A percentile compares a stretch with the other conserved stretches of the same genome.
Evolutionary conservation across 208 protist genomes (phyloP).

Genomic region (Entamoeba nuttalli): DNA sequence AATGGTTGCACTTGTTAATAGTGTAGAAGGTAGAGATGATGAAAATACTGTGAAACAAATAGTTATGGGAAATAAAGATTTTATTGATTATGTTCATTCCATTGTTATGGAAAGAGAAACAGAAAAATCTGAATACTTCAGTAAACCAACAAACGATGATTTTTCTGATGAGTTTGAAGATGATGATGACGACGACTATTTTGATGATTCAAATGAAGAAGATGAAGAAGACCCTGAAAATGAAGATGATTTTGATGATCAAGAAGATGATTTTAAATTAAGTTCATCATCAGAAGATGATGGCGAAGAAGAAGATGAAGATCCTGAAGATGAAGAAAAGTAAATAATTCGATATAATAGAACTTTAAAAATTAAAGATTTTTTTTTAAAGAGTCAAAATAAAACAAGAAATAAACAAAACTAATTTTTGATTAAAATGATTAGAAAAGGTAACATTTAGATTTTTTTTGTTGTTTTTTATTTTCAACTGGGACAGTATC

Average conservation of each 20-base stretch:
- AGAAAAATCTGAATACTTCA: background rate
- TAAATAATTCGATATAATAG: no score
- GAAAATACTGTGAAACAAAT: background rate
- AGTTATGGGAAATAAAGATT: background rate
- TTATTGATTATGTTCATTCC: background rate
- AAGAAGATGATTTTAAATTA: no score
- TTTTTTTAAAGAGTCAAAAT: no score
- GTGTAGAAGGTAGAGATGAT: background rate
- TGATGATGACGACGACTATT: no score
- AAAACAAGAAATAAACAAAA: background rate
- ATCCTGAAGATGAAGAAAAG: no score
- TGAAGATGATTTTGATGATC: no score
- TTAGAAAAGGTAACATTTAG: background rate
- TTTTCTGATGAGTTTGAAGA: no score
- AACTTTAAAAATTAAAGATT: no score
- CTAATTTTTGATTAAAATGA: background rate
- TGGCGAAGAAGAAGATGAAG: no score
- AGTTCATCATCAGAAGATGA: no score
- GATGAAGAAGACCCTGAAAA: background rate
- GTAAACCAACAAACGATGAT: background rate
- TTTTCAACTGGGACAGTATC: background rate
- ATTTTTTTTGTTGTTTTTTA: background rate
- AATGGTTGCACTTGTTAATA: background rate
- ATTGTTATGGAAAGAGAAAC: background rate
- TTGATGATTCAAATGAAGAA: no score